phyloP scores from a whole-genome alignment of 177 flowering plant genomes.

The Vitis hybrid region DNA sequence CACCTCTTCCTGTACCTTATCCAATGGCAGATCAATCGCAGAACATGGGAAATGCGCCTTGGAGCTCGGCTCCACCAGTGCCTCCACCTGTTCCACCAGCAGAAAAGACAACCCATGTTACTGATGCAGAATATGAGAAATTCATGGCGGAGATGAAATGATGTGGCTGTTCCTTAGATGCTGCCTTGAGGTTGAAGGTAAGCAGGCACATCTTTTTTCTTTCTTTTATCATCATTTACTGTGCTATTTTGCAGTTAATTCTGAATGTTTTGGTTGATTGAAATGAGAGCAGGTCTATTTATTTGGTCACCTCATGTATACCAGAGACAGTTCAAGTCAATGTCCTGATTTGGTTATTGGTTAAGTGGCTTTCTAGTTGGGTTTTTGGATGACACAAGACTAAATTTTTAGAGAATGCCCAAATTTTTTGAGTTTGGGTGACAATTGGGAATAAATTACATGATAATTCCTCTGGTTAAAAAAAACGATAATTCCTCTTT shows the following conservation, averaged over 20 bases:
- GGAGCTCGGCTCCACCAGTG: slow-evolving; percentile 58
- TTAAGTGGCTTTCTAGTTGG: too few relatives aligned
- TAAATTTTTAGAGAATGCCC: too few relatives aligned
- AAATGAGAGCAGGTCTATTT: too few relatives aligned
- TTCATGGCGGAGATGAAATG: slow-evolving; percentile 92
- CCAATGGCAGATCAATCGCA: slow-evolving; percentile 47
- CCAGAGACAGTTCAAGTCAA: too few relatives aligned
- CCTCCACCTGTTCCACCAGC: slow-evolving; percentile 53
- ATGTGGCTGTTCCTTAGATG: slow-evolving; percentile 13
- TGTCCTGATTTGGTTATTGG: too few relatives aligned
- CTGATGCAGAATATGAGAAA: slow-evolving; percentile 85
- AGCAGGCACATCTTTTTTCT: slow-evolving; percentile 12
- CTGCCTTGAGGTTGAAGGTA: slow-evolving; percentile 14
- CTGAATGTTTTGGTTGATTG: neutral
- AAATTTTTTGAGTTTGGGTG: too few relatives aligned
- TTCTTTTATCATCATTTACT: neutral
- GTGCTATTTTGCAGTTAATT: neutral
- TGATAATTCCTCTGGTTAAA: too few relatives aligned
- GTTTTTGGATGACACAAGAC: too few relatives aligned
- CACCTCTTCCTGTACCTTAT: slow-evolving; percentile 41
- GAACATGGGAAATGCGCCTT: slow-evolving; percentile 55
- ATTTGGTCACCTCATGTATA: too few relatives aligned
- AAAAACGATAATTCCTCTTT: too few relatives aligned
- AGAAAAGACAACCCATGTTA: slow-evolving; percentile 46
- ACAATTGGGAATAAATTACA: too few relatives aligned